These are phyloP conservation scores for Gossypium davidsonii DNA, from an alignment of 441 rosid species.

Conservation along the genomic window DNA sequence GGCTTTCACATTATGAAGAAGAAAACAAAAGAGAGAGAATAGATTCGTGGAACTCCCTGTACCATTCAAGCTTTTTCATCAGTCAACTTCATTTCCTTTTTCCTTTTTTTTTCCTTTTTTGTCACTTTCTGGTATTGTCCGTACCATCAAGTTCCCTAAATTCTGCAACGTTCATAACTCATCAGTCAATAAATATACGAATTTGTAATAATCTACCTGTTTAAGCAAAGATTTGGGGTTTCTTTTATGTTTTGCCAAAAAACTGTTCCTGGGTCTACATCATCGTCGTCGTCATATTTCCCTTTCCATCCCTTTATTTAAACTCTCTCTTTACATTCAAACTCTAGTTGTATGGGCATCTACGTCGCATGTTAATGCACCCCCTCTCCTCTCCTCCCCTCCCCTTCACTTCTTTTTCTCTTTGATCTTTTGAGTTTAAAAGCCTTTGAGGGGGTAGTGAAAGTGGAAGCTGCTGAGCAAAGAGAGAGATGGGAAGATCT, in stretches of 20 bases:
- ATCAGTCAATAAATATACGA: not conserved
- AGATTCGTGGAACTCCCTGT: not conserved
- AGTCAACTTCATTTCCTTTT: not conserved
- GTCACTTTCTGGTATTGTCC: not conserved
- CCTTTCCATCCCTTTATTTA: constrained; percentile 16
- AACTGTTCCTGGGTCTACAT: constrained; percentile 9
- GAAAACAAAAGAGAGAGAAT: not conserved
- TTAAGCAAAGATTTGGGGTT: not conserved
- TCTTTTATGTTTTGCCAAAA: not conserved
- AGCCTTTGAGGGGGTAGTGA: not conserved
- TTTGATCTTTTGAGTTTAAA: not conserved
- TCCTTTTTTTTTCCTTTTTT: not conserved
- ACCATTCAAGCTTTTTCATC: not conserved
- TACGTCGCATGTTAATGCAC: too few species aligned
- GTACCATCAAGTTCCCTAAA: not conserved
- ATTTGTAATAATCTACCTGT: not conserved
- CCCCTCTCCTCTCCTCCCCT: too few species aligned
- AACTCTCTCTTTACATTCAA: constrained; percentile 4
- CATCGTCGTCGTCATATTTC: not conserved
- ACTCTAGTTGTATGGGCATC: not conserved
- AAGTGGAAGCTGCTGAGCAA: constrained; percentile 2
- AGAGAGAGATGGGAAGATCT: constrained; percentile 54
- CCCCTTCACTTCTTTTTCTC: constrained; percentile 1
- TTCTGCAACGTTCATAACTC: not conserved
- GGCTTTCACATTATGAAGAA: not conserved